Base-by-base conservation (phyloP, 176 grass and related monocot species). In the Puya raimondii region DNA sequence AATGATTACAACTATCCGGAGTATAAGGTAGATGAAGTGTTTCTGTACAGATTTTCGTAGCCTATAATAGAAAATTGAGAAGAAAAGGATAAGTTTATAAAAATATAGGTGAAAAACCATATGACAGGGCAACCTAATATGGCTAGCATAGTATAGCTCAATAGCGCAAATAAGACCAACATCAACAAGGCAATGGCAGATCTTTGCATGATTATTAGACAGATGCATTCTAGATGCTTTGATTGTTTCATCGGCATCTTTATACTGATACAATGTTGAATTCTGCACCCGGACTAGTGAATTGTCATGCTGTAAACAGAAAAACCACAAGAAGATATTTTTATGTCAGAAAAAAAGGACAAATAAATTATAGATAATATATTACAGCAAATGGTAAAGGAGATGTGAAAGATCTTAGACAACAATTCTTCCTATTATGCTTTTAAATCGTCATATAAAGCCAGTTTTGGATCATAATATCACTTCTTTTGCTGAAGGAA, bases 11-110 rank as follows among this genome's bases (percentile, higher is more conserved):
- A 20, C 20, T 16, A 59, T 84, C 78, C 59, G 63, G 17, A 50
- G 70, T 71, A 78, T 64, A 75, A 83, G 54, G 53, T 50, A 49
- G 69, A 79, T 68, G 23, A 61, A 66, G 56, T 23, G 67, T 49
- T 78, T 91, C 92, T 66, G 80, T 88, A 81, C 79, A 89, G 48
- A 96, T 77, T 80, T 87, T 89, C 48, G 76, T 78, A 23, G 86
- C 92, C 92, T 96, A 50, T 14, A 1, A 83, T 10, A 77, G 26
- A 81, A 84, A 48, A 79, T 81, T 23, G 51, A 1, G 23, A n/a
- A n/a, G 72, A 8, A 50, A 78, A 23, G 6, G 27, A 29, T 3
- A 29, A 73, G 47, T 14, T 15, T 12, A 71, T 23, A 23, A 56
- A 63, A 73, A 29, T 69, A 70, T 58, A 13, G 17, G 47, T 69